Base-by-base conservation (phyloP, 2,329 filamentous ascomycete species). In the Exophiala phaeomuriformis region DNA sequence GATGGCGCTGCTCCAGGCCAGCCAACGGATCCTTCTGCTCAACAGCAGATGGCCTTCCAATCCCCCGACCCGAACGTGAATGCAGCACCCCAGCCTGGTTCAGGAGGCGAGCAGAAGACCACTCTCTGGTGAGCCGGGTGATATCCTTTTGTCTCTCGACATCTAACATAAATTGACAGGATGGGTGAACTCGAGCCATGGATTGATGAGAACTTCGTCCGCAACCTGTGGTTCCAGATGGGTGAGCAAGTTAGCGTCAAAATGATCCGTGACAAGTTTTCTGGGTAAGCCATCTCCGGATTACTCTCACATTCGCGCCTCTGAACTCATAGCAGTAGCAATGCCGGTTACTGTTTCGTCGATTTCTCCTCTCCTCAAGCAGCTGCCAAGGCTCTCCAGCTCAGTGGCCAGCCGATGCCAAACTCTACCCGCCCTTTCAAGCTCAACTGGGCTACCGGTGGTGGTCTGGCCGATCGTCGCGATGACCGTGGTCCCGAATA, bases 171-270 rank as follows among this genome's bases (percentile, higher is more conserved):
- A 2, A 41, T n/a, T 46, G 54, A 27, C 58, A 95, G 90, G 91
- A 98, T 98, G 93, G 93, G 93, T 64, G 93, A 98, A 71, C 85
- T 98, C 60, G 91, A 97, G 73, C 88, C 90, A 30, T 98, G 93
- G 93, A 97, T 98, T 75, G 93, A 98, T 65, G 93, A 98, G 77
- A 94, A 91, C 74, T 98, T 97, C 71, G 88, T 98, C 68, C 90
- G 94, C 73, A 93, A 87, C 64, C 83, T 97, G 43, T 97, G 89
- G 80, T 95, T 89, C 67, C 84, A 90, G 65, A 87, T 95, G 75
- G 90, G 87, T 63, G 93, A 97, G 73, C 84, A 84, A 60, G 93
- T 98, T 65, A 96, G 96, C 65, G 93, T 98, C 65, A 98, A 98
- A 82, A 95, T 98, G 80, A 98, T 98, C 66, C 88, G 93, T 62